These are phyloP conservation scores for Chytriomyces hyalinus DNA, from an alignment of 192 early-diverging fungal genomes.

Conservation along the genomic window DNA sequence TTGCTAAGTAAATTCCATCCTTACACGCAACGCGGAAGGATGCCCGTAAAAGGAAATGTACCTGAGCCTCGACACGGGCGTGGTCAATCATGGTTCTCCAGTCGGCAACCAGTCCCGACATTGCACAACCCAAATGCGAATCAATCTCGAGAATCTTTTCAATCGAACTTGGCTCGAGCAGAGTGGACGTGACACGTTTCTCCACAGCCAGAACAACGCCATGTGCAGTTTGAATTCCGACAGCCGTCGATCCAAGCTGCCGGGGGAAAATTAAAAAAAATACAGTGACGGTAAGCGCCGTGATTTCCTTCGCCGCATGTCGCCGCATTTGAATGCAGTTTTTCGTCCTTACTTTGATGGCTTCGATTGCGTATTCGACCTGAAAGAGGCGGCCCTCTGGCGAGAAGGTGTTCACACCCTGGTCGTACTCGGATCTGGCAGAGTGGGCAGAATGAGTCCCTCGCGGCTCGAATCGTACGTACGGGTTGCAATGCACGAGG, in stretches of 20 bases:
- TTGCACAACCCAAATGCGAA: slow-evolving; percentile 91
- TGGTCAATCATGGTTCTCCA: slow-evolving; percentile 98
- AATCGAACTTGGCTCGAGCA: slow-evolving; percentile 92
- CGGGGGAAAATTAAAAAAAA: background rate
- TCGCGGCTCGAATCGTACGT: too few species aligned
- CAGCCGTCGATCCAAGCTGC: slow-evolving; percentile 93
- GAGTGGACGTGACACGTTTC: slow-evolving; percentile 91
- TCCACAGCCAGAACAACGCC: slow-evolving; percentile 96
- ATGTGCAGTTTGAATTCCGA: slow-evolving; percentile 94
- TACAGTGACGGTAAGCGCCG: background rate
- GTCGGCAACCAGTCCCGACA: slow-evolving; percentile 96
- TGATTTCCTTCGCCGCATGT: background rate
- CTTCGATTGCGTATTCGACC: slow-evolving; percentile 99
- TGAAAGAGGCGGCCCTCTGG: slow-evolving; percentile 99
- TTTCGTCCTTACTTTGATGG: slow-evolving; percentile 79
- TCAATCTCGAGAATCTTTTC: slow-evolving; percentile 99
- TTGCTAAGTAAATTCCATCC: background rate
- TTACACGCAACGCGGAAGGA: slow-evolving; percentile 9
- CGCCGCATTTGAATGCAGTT: too few species aligned
- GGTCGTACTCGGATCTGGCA: slow-evolving; percentile 84
- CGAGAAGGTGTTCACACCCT: slow-evolving; percentile 99
- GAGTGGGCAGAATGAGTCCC: background rate
- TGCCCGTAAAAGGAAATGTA: slow-evolving; percentile 30
- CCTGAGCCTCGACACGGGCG: slow-evolving; percentile 93
- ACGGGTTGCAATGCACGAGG: too few species aligned